Evolutionary conservation across 495 filamentous ascomycete genomes (phyloP), one percentile per base, ranked within the genome.

Genomic region (Hypoxylon lenormandii): DNA sequence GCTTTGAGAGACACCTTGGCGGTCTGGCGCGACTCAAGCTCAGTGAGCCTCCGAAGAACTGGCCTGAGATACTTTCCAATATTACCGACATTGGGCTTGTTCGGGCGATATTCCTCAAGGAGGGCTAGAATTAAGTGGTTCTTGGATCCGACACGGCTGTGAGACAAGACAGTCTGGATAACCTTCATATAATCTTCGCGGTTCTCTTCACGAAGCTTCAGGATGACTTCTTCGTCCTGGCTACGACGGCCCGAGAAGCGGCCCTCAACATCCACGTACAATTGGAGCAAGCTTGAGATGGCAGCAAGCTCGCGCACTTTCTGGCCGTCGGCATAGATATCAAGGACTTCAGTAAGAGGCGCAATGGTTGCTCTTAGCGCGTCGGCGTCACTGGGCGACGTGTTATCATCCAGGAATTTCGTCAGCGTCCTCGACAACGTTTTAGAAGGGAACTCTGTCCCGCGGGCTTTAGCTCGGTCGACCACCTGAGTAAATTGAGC

Each of bases 1-100:
- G 95, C 94, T 83, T 98, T 98, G 72, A 98, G 86, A 0, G 94
- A 91, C 33, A 98, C 94, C 87, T 98, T 98, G 58, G 95, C 91
- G 12, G 93, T 93, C 47, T 91, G 82, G 56, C 95, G 89, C 26
- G 90, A 92, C 80, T 98, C 95, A 8, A 98, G 85, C 68, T 98
- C 95, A 0, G 95, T 92, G 57, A 98, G 83, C 78, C 91, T 93
- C 77, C 89, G 88, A 13, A 98, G 83, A 33, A 92, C 84, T 3
- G 89, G 87, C 65, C 92, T 89, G 81, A 98, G 94, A 78, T 94
- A 86, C 77, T 94, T 96, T 71, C 85, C 89, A 50, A 98, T 88
- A 62, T 96, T 95, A 72, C 90, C 91, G 60, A 89, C 89, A 56
- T 91, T 87, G 36, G 96, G 94, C 80, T 92, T 95, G 81, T 97